Evolutionary conservation across 805 yeast species (phyloP).

Genomic region (Candida morakotiae): DNA sequence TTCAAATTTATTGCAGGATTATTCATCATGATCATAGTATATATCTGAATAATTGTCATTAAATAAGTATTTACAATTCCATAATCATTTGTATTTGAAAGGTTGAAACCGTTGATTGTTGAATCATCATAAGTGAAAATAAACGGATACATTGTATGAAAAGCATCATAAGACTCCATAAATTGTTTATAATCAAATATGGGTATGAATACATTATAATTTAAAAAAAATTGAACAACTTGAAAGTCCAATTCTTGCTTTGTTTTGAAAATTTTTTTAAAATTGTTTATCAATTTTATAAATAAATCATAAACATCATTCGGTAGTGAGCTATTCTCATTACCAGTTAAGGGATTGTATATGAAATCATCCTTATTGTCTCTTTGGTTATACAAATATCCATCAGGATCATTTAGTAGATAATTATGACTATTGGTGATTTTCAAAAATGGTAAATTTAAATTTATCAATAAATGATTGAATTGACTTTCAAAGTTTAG

Average conservation of each 20-base stretch:
- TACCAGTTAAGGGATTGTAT: slow-evolving; percentile 37
- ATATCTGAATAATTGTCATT: slow-evolving; percentile 44
- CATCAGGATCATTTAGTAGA: slow-evolving; percentile 37
- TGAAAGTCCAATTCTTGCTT: slow-evolving; percentile 43
- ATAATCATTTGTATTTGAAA: slow-evolving; percentile 41
- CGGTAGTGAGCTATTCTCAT: slow-evolving; percentile 23
- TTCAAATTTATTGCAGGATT: slow-evolving; percentile 43
- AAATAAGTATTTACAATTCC: slow-evolving; percentile 38
- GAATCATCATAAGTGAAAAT: slow-evolving; percentile 45
- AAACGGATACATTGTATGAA: slow-evolving; percentile 45
- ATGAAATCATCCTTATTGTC: slow-evolving; percentile 35
- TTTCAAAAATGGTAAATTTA: slow-evolving; percentile 40
- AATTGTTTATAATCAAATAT: slow-evolving; percentile 51
- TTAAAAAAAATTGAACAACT: slow-evolving; percentile 45
- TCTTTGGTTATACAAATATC: slow-evolving; percentile 38
- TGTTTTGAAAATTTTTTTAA: slow-evolving; percentile 34
- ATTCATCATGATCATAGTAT: slow-evolving; percentile 50
- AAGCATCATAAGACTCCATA: slow-evolving; percentile 47
- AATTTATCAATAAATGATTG: slow-evolving; percentile 39
- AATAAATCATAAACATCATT: slow-evolving; percentile 40
- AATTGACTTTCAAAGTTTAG: slow-evolving; percentile 43
- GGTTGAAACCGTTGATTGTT: slow-evolving; percentile 45
- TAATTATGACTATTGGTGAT: slow-evolving; percentile 42
- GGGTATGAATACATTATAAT: slow-evolving; percentile 52
- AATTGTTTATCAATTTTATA: slow-evolving; percentile 40